Percentiles rank a stretch among this genome's conserved stretches.
Evolutionary conservation across 768 basidiomycete genomes (phyloP).

Genomic region (Pisolithus marmoratus): DNA sequence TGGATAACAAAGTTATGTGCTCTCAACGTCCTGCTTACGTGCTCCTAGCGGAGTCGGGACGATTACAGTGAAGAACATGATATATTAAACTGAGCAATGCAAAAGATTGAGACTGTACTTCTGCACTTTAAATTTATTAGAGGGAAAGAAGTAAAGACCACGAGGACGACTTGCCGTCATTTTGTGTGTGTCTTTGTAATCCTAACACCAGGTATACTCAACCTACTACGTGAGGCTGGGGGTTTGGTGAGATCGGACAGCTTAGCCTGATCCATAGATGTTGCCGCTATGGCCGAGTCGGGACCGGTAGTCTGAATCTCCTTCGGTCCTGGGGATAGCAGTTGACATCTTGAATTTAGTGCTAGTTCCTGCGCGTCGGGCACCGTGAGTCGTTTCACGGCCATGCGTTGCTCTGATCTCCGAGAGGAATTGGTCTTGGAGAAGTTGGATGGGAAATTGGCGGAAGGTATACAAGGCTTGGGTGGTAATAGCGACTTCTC

Average conservation of each 20-base stretch:
- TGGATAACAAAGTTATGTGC: not conserved
- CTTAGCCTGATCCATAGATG: slow-evolving; percentile 6
- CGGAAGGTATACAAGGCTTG: slow-evolving; percentile 12
- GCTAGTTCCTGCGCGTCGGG: not conserved
- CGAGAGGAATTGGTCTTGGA: not conserved
- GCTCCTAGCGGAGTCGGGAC: too few relatives aligned
- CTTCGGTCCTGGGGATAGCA: not conserved
- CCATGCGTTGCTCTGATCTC: not conserved
- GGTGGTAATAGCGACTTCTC: slow-evolving; percentile 19
- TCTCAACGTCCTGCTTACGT: not conserved
- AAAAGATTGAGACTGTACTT: not conserved
- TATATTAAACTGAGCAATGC: not conserved
- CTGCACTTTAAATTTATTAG: not conserved
- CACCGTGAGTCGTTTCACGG: not conserved
- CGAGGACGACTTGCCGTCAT: slow-evolving; percentile 6
- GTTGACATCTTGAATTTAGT: not conserved
- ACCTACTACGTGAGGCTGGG: slow-evolving; percentile 17
- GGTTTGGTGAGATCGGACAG: slow-evolving; percentile 11
- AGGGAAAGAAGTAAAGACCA: slow-evolving; percentile 2
- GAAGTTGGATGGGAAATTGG: not conserved
- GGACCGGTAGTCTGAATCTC: not conserved
- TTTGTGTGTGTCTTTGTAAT: slow-evolving; percentile 20
- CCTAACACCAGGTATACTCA: slow-evolving; percentile 29
- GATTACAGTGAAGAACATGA: too few relatives aligned
- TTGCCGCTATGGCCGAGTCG: not conserved